Evolutionary conservation across 305 asterid species (phyloP).

Genomic region (Solanum hybrid): DNA sequence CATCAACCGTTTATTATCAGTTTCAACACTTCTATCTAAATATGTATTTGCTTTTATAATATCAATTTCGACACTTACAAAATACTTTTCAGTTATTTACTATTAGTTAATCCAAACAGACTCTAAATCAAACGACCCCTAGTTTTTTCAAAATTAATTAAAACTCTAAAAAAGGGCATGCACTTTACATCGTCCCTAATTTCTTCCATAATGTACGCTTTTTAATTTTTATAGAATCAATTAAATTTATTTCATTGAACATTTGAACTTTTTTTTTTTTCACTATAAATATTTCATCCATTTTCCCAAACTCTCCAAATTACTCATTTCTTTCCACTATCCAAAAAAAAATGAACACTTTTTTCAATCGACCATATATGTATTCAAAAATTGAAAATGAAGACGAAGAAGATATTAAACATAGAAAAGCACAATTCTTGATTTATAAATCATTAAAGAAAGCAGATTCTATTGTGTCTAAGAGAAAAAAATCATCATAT

Average conservation of each 20-base stretch:
- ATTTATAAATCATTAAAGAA: conserved; percentile 42
- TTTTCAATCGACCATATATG: not conserved
- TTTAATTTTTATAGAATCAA: not conserved
- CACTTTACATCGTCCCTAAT: not conserved
- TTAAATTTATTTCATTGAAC: not conserved
- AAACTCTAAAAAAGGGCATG: not conserved
- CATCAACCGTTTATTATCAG: not conserved
- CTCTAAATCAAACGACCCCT: not conserved
- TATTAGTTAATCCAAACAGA: not conserved
- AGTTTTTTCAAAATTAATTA: not conserved
- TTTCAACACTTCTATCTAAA: not conserved
- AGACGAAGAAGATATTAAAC: conserved; percentile 43
- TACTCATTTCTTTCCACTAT: not conserved
- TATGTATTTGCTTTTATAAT: not conserved
- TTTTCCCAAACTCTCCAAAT: not conserved
- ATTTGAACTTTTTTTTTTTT: not conserved
- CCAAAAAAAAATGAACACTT: not conserved
- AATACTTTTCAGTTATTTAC: not conserved
- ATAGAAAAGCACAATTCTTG: conserved; percentile 15
- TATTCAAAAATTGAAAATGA: conserved; percentile 47
- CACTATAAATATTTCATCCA: not conserved
- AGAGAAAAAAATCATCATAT: conserved; percentile 6
- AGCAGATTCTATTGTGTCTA: conserved; percentile 22
- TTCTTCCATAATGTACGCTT: not conserved
- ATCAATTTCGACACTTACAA: not conserved